These are phyloP conservation scores for Arthroderma sp. DNA, from an alignment of 2,329 filamentous ascomycete species.

Conservation along the genomic window DNA sequence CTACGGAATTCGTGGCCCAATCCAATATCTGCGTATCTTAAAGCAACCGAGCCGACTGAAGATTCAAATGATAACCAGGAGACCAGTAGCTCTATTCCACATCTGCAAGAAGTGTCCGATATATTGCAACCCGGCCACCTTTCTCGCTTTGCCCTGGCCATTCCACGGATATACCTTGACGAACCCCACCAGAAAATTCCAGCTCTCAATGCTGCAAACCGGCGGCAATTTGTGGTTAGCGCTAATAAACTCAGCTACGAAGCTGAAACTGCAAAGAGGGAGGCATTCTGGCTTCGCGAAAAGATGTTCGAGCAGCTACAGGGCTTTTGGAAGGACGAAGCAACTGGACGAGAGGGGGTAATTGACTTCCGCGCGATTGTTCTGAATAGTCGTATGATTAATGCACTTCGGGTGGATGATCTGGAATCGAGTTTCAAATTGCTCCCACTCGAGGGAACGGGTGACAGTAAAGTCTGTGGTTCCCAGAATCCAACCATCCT, in stretches of 20 bases:
- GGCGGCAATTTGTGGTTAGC: conserved; percentile 86
- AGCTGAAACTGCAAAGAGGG: conserved; percentile 61
- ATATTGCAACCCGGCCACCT: conserved; percentile 49
- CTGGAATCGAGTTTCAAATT: conserved; percentile 49
- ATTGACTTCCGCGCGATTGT: conserved; percentile 68
- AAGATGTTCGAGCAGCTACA: conserved; percentile 59
- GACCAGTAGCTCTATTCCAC: conserved; percentile 15
- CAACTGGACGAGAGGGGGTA: conserved; percentile 48
- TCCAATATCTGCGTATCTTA: conserved; percentile 55
- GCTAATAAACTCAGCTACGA: conserved; percentile 67
- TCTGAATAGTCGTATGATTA: conserved; percentile 65
- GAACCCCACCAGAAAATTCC: conserved; percentile 68
- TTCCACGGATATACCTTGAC: conserved; percentile 63
- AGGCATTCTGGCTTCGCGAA: conserved; percentile 87
- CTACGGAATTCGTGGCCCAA: conserved; percentile 83
- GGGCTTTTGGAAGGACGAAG: conserved; percentile 58
- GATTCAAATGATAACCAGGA: neutral
- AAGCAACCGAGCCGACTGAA: conserved; percentile 28
- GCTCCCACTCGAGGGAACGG: conserved; percentile 16
- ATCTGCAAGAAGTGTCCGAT: conserved; percentile 30
- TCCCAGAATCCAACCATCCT: conserved; percentile 16
- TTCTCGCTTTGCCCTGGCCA: conserved; percentile 60
- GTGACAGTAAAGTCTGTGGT: conserved; percentile 11
- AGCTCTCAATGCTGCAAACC: conserved; percentile 64
- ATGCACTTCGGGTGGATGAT: conserved; percentile 70